phyloP scores from a whole-genome alignment of 2,329 filamentous ascomycete species.

The Zasmidium angulare region DNA sequence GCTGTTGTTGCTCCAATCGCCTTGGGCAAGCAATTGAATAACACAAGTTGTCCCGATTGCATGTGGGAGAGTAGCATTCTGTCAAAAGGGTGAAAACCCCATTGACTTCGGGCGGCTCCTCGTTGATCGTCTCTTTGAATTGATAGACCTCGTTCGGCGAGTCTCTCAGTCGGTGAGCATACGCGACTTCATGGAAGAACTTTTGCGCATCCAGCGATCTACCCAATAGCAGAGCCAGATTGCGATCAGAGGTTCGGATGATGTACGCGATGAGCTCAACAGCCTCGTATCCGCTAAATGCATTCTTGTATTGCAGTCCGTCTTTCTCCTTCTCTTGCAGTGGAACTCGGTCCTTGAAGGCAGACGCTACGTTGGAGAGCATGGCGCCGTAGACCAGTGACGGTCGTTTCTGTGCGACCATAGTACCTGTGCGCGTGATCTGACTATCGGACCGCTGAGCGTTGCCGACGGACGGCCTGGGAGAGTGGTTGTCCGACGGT shows the following conservation, averaged over 20 bases:
- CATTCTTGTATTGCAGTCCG: slow-evolving; percentile 93
- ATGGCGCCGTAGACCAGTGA: slow-evolving; percentile 92
- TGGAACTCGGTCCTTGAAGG: slow-evolving; percentile 84
- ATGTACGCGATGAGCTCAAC: slow-evolving; percentile 96
- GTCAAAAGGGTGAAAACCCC: slow-evolving; percentile 95
- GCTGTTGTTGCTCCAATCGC: slow-evolving; percentile 88
- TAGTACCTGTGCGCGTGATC: slow-evolving; percentile 41
- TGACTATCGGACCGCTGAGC: slow-evolving; percentile 40
- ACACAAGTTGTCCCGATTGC: slow-evolving; percentile 89
- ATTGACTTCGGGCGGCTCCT: slow-evolving; percentile 82
- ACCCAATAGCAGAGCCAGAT: slow-evolving; percentile 85
- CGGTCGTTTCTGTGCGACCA: slow-evolving; percentile 63
- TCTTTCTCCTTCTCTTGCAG: slow-evolving; percentile 92
- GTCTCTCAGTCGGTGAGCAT: slow-evolving; percentile 92
- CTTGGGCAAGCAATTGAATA: slow-evolving; percentile 97
- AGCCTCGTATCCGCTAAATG: slow-evolving; percentile 92
- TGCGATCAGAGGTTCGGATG: slow-evolving; percentile 94
- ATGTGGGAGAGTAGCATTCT: slow-evolving; percentile 97
- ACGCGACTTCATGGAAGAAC: slow-evolving; percentile 98
- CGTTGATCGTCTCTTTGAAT: slow-evolving; percentile 88
- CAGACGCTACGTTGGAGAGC: slow-evolving; percentile 87
- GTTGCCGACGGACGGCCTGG: slow-evolving; percentile 26
- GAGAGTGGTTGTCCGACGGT: slow-evolving; percentile 28
- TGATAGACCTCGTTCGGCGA: slow-evolving; percentile 95
- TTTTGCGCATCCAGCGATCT: slow-evolving; percentile 95